These are phyloP conservation scores for Stromatinia cepivora DNA, from an alignment of 2,329 filamentous ascomycete genomes.

Conservation along the genomic window DNA sequence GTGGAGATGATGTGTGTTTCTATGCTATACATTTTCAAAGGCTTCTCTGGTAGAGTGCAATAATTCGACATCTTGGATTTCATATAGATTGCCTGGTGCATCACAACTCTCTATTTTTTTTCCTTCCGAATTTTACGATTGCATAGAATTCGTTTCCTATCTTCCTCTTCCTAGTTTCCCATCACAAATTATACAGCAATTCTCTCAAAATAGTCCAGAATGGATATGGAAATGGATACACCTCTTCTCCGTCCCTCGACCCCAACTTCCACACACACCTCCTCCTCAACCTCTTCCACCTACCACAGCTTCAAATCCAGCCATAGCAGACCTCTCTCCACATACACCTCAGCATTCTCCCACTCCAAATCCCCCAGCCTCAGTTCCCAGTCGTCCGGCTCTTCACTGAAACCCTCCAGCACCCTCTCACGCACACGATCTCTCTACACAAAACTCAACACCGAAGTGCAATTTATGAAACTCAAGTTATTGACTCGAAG, in stretches of 20 bases:
- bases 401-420: not conserved
- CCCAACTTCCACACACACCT: not conserved
- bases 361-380: not conserved
- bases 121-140: not conserved
- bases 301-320: not conserved
- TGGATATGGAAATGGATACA: slow-evolving; percentile 18
- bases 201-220: not conserved
- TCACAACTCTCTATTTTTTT: not conserved
- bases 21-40: not conserved
- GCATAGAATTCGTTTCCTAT: not conserved
- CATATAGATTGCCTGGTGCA: slow-evolving; percentile 11
- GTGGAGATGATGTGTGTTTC: not conserved
- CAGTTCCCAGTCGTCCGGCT: not conserved
- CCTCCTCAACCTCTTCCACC: not conserved
- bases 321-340: not conserved
- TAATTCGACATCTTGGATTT: not conserved
- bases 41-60: not conserved
- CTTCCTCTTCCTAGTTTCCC: not conserved
- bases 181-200: not conserved
- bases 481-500: not conserved
- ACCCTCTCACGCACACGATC: slow-evolving; percentile 16
- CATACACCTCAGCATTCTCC: not conserved
- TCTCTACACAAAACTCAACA: slow-evolving; percentile 16
- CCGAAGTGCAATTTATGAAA: slow-evolving; percentile 15
- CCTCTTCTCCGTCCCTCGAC: slow-evolving; percentile 15